Evolutionary conservation across 2,329 filamentous ascomycete species (phyloP).

Genomic region (Sporothrix mexicana): DNA sequence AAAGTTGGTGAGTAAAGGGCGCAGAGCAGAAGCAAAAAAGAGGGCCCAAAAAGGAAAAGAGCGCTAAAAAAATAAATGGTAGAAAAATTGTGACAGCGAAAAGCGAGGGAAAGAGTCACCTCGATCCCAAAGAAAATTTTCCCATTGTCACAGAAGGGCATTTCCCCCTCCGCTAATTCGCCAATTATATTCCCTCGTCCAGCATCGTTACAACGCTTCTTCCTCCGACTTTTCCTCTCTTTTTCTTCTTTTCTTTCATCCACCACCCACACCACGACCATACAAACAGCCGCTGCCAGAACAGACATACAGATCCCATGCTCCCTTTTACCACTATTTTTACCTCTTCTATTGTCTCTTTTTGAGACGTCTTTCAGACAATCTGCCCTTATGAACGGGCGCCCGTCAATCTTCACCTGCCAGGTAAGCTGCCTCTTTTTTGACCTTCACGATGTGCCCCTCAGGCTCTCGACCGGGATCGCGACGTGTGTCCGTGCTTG

Average conservation of each 20-base stretch:
- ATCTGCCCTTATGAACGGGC: constrained; percentile 82
- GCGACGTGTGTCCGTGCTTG: neutral
- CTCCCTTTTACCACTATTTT: constrained; percentile 23
- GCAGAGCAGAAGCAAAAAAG: neutral
- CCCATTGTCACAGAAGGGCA: neutral
- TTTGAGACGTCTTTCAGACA: constrained; percentile 49
- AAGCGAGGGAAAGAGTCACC: constrained; percentile 36
- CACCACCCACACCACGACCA: constrained; percentile 16
- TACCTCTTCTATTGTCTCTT: constrained; percentile 39
- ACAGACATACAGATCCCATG: constrained; percentile 16
- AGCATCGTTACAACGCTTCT: constrained; percentile 28
- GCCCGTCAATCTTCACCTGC: constrained; percentile 83
- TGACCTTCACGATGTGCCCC: neutral
- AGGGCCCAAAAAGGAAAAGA: constrained; percentile 20
- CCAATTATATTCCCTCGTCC: constrained; percentile 33
- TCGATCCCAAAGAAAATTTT: constrained; percentile 37
- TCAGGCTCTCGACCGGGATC: neutral
- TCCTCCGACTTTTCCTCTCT: constrained; percentile 15
- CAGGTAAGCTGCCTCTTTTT: constrained; percentile 64
- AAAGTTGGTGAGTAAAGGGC: neutral
- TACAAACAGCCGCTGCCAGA: neutral
- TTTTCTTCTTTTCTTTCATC: constrained; percentile 32
- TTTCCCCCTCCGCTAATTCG: constrained; percentile 12
- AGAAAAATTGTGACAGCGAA: constrained; percentile 17
- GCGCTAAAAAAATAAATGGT: constrained; percentile 7